Base-by-base conservation (phyloP, 306 rosid species). In the Cucumis cinereus region DNA sequence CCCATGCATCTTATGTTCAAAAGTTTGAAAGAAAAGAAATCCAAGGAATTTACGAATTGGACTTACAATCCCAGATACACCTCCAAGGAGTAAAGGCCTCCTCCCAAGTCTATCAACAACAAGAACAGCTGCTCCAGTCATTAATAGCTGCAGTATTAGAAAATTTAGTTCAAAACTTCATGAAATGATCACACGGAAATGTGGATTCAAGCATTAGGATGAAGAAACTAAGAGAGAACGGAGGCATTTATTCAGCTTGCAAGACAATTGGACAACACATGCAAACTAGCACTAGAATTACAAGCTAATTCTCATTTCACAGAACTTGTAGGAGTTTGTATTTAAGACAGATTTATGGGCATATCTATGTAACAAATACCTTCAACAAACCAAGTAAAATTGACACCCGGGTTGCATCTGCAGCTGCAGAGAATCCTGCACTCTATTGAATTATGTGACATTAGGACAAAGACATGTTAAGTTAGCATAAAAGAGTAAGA, bases 361-460 rank as follows among this genome's bases (percentile, higher is more conserved):
- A 8, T 22, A 52, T 13, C 13, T 13, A 45, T n/a, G 43, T n/a
- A 69, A 45, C 57, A 79, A n/a, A 22, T 84, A 94, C 99, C 99
- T 95, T 95, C 38, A 95, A 83, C 71, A 82, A 8, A 64, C 98
- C 99, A 77, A 95, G 93, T 82, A 92, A 82, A 82, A 95, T 88
- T 64, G 99, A 92, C 79, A 90, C 97, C 33, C 96, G 92, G 22
- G 99, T 95, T 70, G 99, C 99, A 79, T 95, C 99, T 74, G 97
- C 82, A 68, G 97, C 99, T 74, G 85, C 87, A 6, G 98, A 87
- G 87, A 89, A 95, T 60, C 99, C 99, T 66, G 99, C 99, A 82
- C 87, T 95, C 99, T 95, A 73, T 50, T 38, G 73, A 61, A 81
- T 75, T 53, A 73, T 22, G 71, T 41, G 33, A 43, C 58, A 63